Evolutionary conservation across 2,329 filamentous ascomycete genomes (phyloP).

Genomic region (Penicillium sp.): DNA sequence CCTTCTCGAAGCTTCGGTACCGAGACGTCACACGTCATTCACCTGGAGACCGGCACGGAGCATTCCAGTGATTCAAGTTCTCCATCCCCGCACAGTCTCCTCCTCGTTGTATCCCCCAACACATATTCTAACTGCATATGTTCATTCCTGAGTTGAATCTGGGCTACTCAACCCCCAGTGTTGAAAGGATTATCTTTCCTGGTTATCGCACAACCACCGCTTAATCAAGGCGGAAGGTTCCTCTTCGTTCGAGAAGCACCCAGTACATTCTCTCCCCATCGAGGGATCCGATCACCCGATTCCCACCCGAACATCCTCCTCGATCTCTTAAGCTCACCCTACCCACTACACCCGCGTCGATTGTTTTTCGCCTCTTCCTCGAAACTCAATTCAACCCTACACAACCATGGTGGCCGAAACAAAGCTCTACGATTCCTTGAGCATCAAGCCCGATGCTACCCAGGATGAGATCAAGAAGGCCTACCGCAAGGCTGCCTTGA

Average conservation of each 20-base stretch:
- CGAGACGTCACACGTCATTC: constrained; percentile 43
- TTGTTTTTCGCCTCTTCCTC: background rate
- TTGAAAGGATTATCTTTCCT: constrained; percentile 6
- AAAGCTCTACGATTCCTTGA: constrained; percentile 89
- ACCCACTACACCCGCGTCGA: background rate
- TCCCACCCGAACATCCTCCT: constrained; percentile 10
- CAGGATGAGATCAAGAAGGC: constrained; percentile 98
- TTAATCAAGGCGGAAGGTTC: constrained; percentile 37
- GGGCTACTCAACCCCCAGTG: constrained; percentile 3
- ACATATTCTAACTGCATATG: background rate
- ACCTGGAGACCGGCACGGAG: constrained; percentile 26
- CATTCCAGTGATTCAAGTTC: constrained; percentile 19
- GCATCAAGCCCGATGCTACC: constrained; percentile 76
- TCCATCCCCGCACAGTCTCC: constrained; percentile 6
- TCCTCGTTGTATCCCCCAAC: background rate
- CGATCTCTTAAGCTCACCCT: constrained; percentile 15
- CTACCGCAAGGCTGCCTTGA: constrained; percentile 80
- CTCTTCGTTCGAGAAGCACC: constrained; percentile 42
- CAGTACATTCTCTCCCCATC: constrained; percentile 9
- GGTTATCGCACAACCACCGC: background rate
- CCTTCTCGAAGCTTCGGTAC: constrained; percentile 47
- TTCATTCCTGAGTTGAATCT: background rate
- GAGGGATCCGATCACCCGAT: constrained; percentile 14
- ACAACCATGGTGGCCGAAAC: constrained; percentile 84
- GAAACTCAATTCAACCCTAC: constrained; percentile 23